Evolutionary conservation across 345 rosid species (phyloP), one percentile per base, ranked within the genome.

Genomic region (Euphorbia tirucalli): DNA sequence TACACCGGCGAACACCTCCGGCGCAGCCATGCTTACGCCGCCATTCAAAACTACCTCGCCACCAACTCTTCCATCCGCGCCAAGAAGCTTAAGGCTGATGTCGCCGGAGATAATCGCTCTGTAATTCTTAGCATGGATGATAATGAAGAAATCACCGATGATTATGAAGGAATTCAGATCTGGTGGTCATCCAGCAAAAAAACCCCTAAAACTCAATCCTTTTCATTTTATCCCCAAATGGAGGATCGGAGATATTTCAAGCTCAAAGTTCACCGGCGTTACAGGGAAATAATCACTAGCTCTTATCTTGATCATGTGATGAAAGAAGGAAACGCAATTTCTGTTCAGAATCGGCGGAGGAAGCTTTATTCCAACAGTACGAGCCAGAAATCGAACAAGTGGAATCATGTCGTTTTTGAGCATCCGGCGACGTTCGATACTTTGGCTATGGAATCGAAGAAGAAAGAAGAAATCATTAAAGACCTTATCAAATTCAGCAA

Each of bases 121-220:
- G n/a, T 69, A 0, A 5, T 69, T 43, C 72, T 69, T 19, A 57
- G 11, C 31, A 54, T 75, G 63, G 69, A 71, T 0, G 79, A 65
- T 2, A 1, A 70, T 37, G 79, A 70, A 24, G 74, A 63, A 39
- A 41, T 60, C 13, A 19, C 66, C 11, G 65, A 57, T n/a, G 60
- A 22, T 5, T 74, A 49, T 14, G 3, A 41, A 0, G 78, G 78
- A 49, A 35, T 61, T 1, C 32, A 61, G 4, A 37, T 76, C 46
- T 59, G 75, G 68, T 71, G 75, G 79, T 16, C 31, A 4, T 65
- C 67, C 2, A 0, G 27, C 2, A 76, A 71, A 60, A 46, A 10
- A 0, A 0, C 2, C 21, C 56, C 61, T 0, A 32, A 11, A 19
- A 22, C 49, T 14, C 35, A 30, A 58, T n/a, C 66, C 2, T 10